Base-by-base conservation (phyloP, 2,329 filamentous ascomycete species). In the Exophiala viscosa region DNA sequence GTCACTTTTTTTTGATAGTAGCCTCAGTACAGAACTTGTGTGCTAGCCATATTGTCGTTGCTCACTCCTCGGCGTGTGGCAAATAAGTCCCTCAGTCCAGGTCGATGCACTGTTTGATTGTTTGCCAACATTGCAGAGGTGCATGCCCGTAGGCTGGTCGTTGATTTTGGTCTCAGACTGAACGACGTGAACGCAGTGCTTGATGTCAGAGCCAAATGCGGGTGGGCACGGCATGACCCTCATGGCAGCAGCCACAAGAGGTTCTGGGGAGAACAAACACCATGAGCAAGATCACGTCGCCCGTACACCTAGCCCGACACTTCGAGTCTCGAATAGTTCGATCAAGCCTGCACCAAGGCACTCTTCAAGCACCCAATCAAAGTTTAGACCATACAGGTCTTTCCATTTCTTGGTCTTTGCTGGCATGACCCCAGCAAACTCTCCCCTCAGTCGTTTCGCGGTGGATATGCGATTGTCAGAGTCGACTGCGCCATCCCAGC, bases 401-500 rank as follows among this genome's bases (percentile, higher is more conserved):
- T 76, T 82, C 82, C 83, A 86, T 63, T 83, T 84, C 67, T 79
- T 83, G 13, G 82, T 85, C 60, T 76, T 74, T 0, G 80, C 81
- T 0, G 81, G 80, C 38, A 84, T 60, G 1, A 80, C 71, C 0
- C 80, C 81, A 2, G 68, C 69, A 62, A 77, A 81, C 57, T 84
- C 81, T 0, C 82, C 79, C 45, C 81, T 69, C 9, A 73, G 71
- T 45, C 75, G 72, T 64, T 82, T 83, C 28, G 76, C 76, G 39
- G 70, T 64, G 20, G 73, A 73, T 28, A 74, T 70, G 15, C 68
- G 68, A 45, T 67, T 70, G 13, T 72, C 68, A 3, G 68, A 69
- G 35, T 76, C 72, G 3, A 82, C 70, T 6, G 81, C 81, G n/a
- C 82, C 83, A 55, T 85, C 78, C 83, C 83, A 86, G 15, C 79